Evolutionary conservation across 1,139 yeast species (phyloP).

Genomic region (Debaryomyces subglobosus): DNA sequence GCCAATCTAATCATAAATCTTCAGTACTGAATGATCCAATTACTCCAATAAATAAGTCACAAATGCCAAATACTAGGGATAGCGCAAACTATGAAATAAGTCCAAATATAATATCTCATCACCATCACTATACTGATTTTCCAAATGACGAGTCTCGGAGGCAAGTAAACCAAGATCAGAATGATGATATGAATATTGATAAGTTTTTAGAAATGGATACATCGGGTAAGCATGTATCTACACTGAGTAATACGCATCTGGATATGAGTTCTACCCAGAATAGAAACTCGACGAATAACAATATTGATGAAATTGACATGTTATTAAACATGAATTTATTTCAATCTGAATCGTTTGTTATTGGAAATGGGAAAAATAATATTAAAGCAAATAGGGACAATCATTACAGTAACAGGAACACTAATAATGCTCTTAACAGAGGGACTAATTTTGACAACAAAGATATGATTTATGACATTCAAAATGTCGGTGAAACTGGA

Average conservation of each 20-base stretch:
- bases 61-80: background rate
- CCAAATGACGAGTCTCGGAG: background rate
- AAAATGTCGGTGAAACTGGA: slow-evolving; percentile 15
- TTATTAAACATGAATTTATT: slow-evolving; percentile 44
- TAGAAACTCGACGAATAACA: slow-evolving; percentile 10
- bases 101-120: slow-evolving; percentile 14
- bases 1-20: slow-evolving; percentile 1
- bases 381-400: background rate
- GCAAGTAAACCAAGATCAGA: background rate
- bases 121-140: background rate
- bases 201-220: slow-evolving; percentile 15
- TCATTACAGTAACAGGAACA: background rate
- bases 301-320: slow-evolving; percentile 45
- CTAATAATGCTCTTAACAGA: slow-evolving; percentile 2
- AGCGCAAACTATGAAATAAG: slow-evolving; percentile 4
- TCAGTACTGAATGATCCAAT: background rate
- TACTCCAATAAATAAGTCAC: background rate
- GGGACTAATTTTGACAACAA: slow-evolving; percentile 16
- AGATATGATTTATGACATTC: slow-evolving; percentile 2
- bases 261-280: background rate
- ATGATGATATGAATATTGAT: slow-evolving; percentile 17
- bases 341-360: slow-evolving; percentile 34
- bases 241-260: background rate
- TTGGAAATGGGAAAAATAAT: slow-evolving; percentile 17
- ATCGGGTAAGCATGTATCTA: background rate